These are phyloP conservation scores for Beverwykella pulmonaria DNA, from an alignment of 495 filamentous ascomycete species.

Conservation along the genomic window DNA sequence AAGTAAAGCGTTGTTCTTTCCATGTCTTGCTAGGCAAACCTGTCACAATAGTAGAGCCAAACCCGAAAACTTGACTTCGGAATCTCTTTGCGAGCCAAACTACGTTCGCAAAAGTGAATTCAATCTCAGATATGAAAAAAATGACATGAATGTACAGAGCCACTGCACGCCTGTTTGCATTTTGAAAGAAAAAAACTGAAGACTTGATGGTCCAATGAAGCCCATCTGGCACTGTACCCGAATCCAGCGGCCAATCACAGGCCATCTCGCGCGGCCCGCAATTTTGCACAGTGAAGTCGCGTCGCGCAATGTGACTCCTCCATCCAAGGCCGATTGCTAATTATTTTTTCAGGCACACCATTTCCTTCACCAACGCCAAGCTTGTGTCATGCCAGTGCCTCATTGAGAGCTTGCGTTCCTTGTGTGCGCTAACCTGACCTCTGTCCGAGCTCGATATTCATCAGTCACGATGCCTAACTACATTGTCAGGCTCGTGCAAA, in stretches of 20 bases:
- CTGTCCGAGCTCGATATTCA: background rate
- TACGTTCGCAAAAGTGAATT: too few species aligned
- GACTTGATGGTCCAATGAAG: too few species aligned
- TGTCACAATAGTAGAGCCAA: too few species aligned
- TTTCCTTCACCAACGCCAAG: background rate
- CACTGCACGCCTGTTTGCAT: too few species aligned
- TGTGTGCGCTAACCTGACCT: background rate
- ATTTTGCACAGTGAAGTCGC: background rate
- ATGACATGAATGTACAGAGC: too few species aligned
- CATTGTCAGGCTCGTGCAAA: conserved; percentile 86
- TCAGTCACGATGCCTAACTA: conserved; percentile 58
- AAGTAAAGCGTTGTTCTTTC: background rate
- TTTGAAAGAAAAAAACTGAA: too few species aligned
- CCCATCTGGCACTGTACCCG: background rate
- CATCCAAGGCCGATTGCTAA: background rate
- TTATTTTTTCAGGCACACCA: background rate
- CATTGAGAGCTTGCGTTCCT: background rate
- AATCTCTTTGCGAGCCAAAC: too few species aligned
- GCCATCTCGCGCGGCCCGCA: background rate
- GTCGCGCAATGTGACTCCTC: background rate
- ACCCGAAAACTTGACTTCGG: too few species aligned
- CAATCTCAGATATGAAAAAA: too few species aligned
- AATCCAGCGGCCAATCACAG: conserved; percentile 5
- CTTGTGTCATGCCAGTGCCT: background rate
- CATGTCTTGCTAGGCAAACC: too few species aligned